Evolutionary conservation across 345 rosid genomes (phyloP).

Genomic region (Jatropha curcas): DNA sequence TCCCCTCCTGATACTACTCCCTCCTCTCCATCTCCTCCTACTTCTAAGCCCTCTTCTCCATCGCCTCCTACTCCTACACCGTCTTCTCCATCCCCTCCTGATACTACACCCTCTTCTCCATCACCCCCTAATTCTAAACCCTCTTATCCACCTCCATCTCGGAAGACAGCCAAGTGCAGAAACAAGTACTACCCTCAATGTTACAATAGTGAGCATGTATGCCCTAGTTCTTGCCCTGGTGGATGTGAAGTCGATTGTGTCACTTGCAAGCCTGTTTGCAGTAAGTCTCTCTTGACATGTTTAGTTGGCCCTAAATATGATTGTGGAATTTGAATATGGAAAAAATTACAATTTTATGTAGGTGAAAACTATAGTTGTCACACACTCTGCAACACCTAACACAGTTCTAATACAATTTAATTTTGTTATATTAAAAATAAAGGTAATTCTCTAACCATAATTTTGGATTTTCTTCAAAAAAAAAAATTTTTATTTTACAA

Average conservation of each 20-base stretch:
- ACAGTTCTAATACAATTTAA: too few species aligned
- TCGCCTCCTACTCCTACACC: background rate
- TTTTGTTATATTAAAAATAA: background rate
- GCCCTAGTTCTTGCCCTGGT: constrained; percentile 25
- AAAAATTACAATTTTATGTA: too few species aligned
- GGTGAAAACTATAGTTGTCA: too few species aligned
- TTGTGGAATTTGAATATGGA: too few species aligned
- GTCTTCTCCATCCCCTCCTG: background rate
- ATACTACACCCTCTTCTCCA: background rate
- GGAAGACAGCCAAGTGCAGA: constrained; percentile 17
- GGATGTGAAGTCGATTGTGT: constrained; percentile 29
- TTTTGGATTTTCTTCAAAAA: too few species aligned
- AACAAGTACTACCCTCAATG: constrained; percentile 21
- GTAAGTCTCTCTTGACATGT: constrained; percentile 27
- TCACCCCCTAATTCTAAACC: constrained; percentile 3
- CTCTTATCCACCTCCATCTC: constrained; percentile 1
- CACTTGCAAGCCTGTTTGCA: constrained; percentile 34
- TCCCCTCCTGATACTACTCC: background rate
- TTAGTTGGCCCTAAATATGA: too few species aligned
- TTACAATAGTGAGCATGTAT: constrained; percentile 17
- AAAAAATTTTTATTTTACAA: too few species aligned
- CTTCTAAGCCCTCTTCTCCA: constrained; percentile 5
- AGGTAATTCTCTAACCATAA: too few species aligned
- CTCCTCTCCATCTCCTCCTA: background rate
- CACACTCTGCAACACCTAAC: too few species aligned